Evolutionary conservation across 2,329 filamentous ascomycete genomes (phyloP).

Genomic region (Colletotrichum orchidophilum): DNA sequence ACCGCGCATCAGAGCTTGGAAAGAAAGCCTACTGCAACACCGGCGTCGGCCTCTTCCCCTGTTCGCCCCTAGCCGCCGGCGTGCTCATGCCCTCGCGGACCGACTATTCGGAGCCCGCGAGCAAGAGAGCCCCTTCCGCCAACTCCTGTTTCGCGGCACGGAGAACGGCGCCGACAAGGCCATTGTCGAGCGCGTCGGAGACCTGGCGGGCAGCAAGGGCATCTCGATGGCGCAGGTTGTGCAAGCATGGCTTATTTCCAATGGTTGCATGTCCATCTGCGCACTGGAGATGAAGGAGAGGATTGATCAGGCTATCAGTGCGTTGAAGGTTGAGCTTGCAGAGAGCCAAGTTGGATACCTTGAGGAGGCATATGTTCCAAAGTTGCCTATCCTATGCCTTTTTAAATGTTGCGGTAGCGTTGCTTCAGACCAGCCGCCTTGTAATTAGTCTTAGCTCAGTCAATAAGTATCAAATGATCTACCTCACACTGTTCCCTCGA

Average conservation of each 20-base stretch:
- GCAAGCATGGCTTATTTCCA: constrained; percentile 22
- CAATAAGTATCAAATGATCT: background rate
- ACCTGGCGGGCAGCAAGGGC: constrained; percentile 10
- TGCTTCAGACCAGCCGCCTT: background rate
- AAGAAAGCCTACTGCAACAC: constrained; percentile 53
- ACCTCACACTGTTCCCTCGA: background rate
- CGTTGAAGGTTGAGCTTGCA: background rate
- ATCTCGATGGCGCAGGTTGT: constrained; percentile 26
- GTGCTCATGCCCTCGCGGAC: constrained; percentile 24
- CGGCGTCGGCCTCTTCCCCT: constrained; percentile 43
- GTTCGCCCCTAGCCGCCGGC: constrained; percentile 24
- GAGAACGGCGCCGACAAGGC: constrained; percentile 8
- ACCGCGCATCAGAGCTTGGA: constrained; percentile 65
- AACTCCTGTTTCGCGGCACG: constrained; percentile 9
- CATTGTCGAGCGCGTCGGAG: constrained; percentile 16
- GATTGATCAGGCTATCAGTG: constrained; percentile 22
- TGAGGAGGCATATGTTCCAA: constrained; percentile 24
- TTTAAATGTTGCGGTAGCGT: background rate
- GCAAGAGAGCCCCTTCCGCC: constrained; percentile 18
- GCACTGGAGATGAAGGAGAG: constrained; percentile 23
- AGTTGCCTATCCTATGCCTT: background rate
- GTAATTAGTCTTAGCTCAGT: accelerated
- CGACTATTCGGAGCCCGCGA: constrained; percentile 11
- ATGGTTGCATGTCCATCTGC: constrained; percentile 18
- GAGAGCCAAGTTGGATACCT: background rate